A percentile compares a stretch with the other conserved stretches of the same genome.
Conservation (phyloP, 805 yeast species). For the Wickerhamiella dianesei region DNA sequence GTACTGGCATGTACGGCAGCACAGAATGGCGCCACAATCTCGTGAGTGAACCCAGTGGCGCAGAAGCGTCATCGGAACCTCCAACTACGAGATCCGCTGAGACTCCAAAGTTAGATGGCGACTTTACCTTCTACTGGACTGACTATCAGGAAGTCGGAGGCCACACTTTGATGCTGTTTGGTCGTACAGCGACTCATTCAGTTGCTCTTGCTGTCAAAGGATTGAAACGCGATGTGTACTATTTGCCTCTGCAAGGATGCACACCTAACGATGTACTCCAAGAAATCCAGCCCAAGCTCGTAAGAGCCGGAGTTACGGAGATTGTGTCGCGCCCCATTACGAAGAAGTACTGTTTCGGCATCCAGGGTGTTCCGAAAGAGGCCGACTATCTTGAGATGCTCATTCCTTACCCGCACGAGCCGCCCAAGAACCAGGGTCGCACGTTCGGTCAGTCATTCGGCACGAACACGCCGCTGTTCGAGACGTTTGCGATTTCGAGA, state of each 20-base stretch:
- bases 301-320: constrained; percentile 44
- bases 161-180: constrained; percentile 48
- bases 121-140: constrained; percentile 59
- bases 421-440: constrained; percentile 37
- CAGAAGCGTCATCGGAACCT: not conserved
- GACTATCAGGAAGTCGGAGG: constrained; percentile 73
- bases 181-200: constrained; percentile 47
- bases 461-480: constrained; percentile 57
- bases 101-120: constrained; percentile 11
- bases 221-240: constrained; percentile 55
- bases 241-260: constrained; percentile 48
- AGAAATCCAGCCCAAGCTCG: constrained; percentile 57
- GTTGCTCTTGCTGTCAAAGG: constrained; percentile 67
- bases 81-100: not conserved
- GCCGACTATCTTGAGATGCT: constrained; percentile 66
- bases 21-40: not conserved
- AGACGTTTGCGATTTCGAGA: constrained; percentile 68
- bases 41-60: not conserved
- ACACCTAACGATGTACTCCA: constrained; percentile 49
- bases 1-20: not conserved
- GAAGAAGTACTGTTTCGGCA: constrained; percentile 81
- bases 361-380: constrained; percentile 63
- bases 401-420: constrained; percentile 44
- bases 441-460: constrained; percentile 76
- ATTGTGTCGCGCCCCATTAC: constrained; percentile 57